Evolutionary conservation across 169 alveolate species (phyloP).

Genomic region (Miamiensis avidus): DNA sequence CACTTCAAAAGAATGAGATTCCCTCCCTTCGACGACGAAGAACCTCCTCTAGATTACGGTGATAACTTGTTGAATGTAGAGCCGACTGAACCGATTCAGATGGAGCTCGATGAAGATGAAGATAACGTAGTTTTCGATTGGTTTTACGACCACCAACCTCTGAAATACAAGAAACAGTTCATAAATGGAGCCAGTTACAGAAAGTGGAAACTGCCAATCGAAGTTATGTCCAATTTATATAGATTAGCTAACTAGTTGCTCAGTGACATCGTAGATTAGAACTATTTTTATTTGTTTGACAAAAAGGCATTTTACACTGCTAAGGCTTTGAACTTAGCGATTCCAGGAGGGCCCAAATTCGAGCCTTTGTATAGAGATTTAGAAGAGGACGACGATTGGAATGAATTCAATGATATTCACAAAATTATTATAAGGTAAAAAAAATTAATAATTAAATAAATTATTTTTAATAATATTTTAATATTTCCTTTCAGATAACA

Average conservation of each 20-base stretch:
- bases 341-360: slow-evolving; percentile 99
- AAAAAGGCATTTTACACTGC: slow-evolving; percentile 98
- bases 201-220: slow-evolving; percentile 94
- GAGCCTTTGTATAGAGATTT: slow-evolving; percentile 99
- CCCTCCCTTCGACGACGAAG: slow-evolving; percentile 99
- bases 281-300: slow-evolving; percentile 98
- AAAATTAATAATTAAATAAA: too few relatives aligned
- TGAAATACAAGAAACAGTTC: slow-evolving; percentile 82
- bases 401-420: slow-evolving; percentile 99
- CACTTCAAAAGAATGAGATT: slow-evolving; percentile 99
- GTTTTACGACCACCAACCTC: slow-evolving; percentile 95
- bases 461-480: too few relatives aligned
- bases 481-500: too few relatives aligned
- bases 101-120: slow-evolving; percentile 98
- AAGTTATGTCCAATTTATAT: slow-evolving; percentile 97
- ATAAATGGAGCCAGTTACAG: slow-evolving; percentile 93
- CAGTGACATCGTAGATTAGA: slow-evolving; percentile 96
- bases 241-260: slow-evolving; percentile 97
- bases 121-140: slow-evolving; percentile 98
- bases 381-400: slow-evolving; percentile 99
- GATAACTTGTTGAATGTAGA: slow-evolving; percentile 98
- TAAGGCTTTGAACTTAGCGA: slow-evolving; percentile 99
- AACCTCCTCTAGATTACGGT: slow-evolving; percentile 99
- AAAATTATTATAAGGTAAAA: slow-evolving; percentile 97
- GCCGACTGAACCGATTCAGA: slow-evolving; percentile 98